A percentile compares a stretch with the other conserved stretches of the same genome.
These are phyloP conservation scores for Plectosphaerella plurivora DNA, from an alignment of 2,329 filamentous ascomycete genomes.

Conservation along the genomic window DNA sequence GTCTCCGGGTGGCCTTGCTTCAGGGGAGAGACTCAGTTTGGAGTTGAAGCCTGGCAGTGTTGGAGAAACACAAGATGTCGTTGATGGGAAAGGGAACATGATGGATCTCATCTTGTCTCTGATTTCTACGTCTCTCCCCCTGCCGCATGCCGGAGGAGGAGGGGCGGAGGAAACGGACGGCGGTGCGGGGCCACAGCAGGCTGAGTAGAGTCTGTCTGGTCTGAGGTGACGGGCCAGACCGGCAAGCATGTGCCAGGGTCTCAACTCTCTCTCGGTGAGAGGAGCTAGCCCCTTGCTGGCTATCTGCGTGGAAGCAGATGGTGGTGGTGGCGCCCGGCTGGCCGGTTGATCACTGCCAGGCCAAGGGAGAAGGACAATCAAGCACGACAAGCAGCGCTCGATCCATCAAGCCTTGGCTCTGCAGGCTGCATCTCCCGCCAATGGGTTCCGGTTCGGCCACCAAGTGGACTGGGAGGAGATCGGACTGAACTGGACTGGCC, in stretches of 20 bases:
- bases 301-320: not conserved
- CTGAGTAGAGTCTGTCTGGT: no score
- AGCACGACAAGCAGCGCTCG: not conserved
- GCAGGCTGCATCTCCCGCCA: not conserved
- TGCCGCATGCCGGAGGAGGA: no score
- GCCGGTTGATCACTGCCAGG: not conserved
- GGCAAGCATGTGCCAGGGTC: not conserved
- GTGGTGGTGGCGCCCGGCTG: not conserved
- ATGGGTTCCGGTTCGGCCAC: no score
- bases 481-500: not conserved
- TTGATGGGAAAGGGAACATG: no score
- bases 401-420: not conserved
- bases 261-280: not conserved
- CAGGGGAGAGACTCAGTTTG: no score
- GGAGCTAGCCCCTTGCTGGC: not conserved
- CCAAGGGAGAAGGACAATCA: slow-evolving; percentile 2
- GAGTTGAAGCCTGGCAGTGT: no score
- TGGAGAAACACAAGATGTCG: no score
- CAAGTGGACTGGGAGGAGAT: no score
- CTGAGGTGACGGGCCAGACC: not conserved
- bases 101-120: no score
- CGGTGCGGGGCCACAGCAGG: no score
- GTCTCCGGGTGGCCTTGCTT: not conserved
- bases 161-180: no score
- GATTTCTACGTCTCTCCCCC: no score